phyloP scores from a whole-genome alignment of 2,329 filamentous ascomycete genomes.

The Domatiomyces globalis region DNA sequence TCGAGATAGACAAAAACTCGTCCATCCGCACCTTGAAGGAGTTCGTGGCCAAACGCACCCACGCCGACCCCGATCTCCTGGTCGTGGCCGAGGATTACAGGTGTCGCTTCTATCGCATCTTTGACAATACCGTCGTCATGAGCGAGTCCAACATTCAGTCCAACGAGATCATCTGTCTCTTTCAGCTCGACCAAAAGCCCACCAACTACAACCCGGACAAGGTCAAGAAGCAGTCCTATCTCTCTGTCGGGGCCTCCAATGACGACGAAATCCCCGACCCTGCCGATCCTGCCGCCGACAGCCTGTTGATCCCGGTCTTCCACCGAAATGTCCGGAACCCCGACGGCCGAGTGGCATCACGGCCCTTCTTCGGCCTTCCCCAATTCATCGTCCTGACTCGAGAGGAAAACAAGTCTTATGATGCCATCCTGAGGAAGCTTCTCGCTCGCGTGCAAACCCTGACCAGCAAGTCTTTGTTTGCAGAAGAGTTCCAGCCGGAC shows the following conservation, averaged over 20 bases:
- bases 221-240: constrained; percentile 34
- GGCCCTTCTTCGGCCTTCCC: constrained; percentile 29
- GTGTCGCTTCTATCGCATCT: constrained; percentile 73
- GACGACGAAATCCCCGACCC: constrained; percentile 28
- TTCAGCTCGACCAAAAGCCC: constrained; percentile 64
- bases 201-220: constrained; percentile 56
- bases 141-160: constrained; percentile 54
- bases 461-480: constrained; percentile 53
- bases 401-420: constrained; percentile 55
- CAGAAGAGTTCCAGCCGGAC: constrained; percentile 33
- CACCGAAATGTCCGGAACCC: constrained; percentile 24
- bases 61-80: constrained; percentile 42
- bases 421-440: constrained; percentile 65
- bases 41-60: constrained; percentile 40
- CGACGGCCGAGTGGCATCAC: constrained; percentile 16
- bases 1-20: constrained; percentile 60
- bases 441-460: constrained; percentile 61
- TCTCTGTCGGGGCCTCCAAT: constrained; percentile 19
- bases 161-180: constrained; percentile 52
- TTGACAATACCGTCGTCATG: constrained; percentile 54
- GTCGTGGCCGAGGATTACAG: constrained; percentile 73
- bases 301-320: constrained; percentile 36
- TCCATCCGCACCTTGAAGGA: constrained; percentile 41
- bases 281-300: constrained; percentile 29
- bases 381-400: constrained; percentile 59